A percentile compares a stretch with the other conserved stretches of the same genome.
Conservation (phyloP, 2,329 filamentous ascomycete genomes). For the Aspergillus tubingensis region DNA sequence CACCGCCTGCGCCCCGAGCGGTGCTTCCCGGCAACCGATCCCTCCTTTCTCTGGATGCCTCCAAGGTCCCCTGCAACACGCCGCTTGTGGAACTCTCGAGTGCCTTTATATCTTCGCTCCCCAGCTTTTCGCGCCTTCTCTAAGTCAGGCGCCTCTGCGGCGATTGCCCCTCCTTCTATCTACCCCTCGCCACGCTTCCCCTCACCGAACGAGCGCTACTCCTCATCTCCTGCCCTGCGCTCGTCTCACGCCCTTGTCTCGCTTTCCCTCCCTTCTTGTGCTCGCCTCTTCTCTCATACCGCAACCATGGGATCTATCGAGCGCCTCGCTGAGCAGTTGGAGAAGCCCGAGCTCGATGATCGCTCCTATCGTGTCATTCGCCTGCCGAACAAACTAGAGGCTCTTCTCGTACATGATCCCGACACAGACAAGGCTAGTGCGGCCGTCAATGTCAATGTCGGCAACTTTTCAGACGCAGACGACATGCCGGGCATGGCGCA, state of each 20-base stretch:
- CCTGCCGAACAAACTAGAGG: slow-evolving; percentile 84
- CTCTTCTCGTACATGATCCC: slow-evolving; percentile 86
- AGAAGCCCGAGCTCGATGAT: slow-evolving; percentile 83
- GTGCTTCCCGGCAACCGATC: slow-evolving; percentile 9
- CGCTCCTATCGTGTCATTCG: slow-evolving; percentile 84
- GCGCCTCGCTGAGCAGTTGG: slow-evolving; percentile 68
- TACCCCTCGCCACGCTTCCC: slow-evolving; percentile 20
- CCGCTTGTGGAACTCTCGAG: slow-evolving; percentile 25
- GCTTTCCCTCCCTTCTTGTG: slow-evolving; percentile 22
- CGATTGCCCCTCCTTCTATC: slow-evolving; percentile 20
- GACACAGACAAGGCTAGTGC: slow-evolving; percentile 97
- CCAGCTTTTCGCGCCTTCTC: slow-evolving; percentile 19
- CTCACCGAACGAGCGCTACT: slow-evolving; percentile 14
- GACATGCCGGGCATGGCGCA: slow-evolving; percentile 95
- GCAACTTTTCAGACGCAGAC: slow-evolving; percentile 87
- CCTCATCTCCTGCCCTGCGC: slow-evolving; percentile 8
- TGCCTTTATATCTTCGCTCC: slow-evolving; percentile 12
- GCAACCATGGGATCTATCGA: slow-evolving; percentile 31
- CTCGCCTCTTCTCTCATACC: slow-evolving; percentile 22
- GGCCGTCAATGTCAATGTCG: slow-evolving; percentile 92
- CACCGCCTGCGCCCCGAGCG: not conserved
- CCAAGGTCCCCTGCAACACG: slow-evolving; percentile 38
- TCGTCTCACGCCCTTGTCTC: slow-evolving; percentile 15
- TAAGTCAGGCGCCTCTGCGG: slow-evolving; percentile 15
- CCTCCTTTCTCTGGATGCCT: slow-evolving; percentile 32